Base-by-base conservation (phyloP, 2,329 filamentous ascomycete genomes). In the Rhytidhysteron rufulum region DNA sequence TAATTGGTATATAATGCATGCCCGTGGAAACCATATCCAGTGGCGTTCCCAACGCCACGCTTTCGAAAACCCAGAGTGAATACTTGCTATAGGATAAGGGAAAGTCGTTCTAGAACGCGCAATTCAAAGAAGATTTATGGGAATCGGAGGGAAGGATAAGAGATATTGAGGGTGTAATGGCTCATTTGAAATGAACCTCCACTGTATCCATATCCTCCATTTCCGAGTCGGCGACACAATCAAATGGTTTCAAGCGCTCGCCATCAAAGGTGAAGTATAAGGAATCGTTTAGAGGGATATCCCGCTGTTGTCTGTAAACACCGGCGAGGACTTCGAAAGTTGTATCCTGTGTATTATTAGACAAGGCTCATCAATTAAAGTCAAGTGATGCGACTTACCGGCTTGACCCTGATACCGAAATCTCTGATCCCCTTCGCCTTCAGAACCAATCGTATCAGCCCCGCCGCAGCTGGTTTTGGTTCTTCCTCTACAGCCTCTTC, bases 391-490 rank as follows among this genome's bases (percentile, higher is more conserved):
- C 5, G 19, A 61, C 70, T 47, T 62, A 75, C 72, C 42, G 67
- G 62, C 33, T 66, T 66, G 10, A 74, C 71, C 31, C 58, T 71
- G 25, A 82, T 62, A 51, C 67, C 74, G 48, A 75, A 73, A 25
- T 80, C 73, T 8, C 66, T 59, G 31, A 69, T 61, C 3, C 68
- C 73, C 40, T 72, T 77, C 5, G 71, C 72, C 47, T 74, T 77
- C 20, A 83, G 50, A 5, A 73, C 60, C 20, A 83, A 54, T 19
- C 70, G 69, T 39, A 78, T 55, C 32, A 57, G 59, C 22, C 11
- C 7, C 13, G 17, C 35, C 5, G 24, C 22, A 57, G 50, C 21
- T 49, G 18, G 33, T 41, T 39, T 8, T 15, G 37, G 16, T 5
- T 35, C 37, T 19, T 44, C 25, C 20, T 37, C 32, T 21, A 30